Base-by-base conservation (phyloP, 768 basidiomycete genomes). In the Austroboletus eburneus region DNA sequence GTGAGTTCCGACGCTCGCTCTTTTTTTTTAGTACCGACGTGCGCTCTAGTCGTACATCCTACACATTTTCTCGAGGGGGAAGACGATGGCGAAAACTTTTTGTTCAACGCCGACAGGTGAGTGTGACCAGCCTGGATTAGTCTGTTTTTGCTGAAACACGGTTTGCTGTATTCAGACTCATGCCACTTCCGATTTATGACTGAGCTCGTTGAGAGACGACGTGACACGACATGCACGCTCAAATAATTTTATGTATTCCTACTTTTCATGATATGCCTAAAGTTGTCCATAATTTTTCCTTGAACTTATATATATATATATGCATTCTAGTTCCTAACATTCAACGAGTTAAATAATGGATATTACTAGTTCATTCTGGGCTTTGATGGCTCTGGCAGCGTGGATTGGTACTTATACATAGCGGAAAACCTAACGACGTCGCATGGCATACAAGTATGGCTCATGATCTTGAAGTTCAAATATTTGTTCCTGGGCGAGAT, bases 31-130 rank as follows among this genome's bases (percentile, higher is more conserved):
- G 8, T 12, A 5, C 32, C 16, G 32, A 33, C 9, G 5, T 4
- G 9, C 32, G 12, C 14, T 9, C n/a, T 32, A 95, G 94, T 97
- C 32, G 45, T 90, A 10, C 88, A 88, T 68, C 83, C 94, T 2
- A 87, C 75, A 14, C 80, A 83, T 10, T 97, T 97, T 71, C 60
- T 98, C 50, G 94, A 97, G 66, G 87, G 81, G n/a, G 94, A 97
- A 67, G 91, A 95, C 61, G 74, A 81, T 1, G 84, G 87, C 6
- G 86, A 94, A 54, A 97, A 98, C 64, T 95, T 96, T 72, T 69
- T 96, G 50, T 95, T 95, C 69, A 90, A 88, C 59, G 80, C 90
- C 23, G 93, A 95, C 60, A 76, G 78, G 87, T 85, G 52, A 49
- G 75, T 62, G 24, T 9, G 9, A 10, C 37, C 16, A 5, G 4